Percentiles rank a stretch among this genome's conserved stretches.
Evolutionary conservation across 371 early-diverging fungal genomes (phyloP).

Genomic region (Umbelopsis sp.): DNA sequence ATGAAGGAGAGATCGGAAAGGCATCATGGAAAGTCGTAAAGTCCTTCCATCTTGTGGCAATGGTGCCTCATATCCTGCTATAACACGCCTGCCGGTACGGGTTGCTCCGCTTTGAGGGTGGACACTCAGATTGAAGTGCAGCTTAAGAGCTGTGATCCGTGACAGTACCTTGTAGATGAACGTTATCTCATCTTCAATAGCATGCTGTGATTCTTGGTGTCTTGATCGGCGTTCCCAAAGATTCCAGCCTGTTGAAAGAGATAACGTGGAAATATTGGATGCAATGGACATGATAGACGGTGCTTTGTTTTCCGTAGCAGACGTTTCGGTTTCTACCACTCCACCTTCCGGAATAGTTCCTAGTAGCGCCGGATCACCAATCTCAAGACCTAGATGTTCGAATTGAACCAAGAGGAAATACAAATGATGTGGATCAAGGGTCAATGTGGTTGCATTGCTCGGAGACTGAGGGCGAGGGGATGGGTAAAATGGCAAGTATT

Average conservation of each 20-base stretch:
- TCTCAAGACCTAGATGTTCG: constrained; percentile 61
- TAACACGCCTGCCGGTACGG: constrained; percentile 52
- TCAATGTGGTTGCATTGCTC: constrained; percentile 42
- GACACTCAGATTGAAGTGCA: constrained; percentile 45
- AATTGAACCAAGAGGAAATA: constrained; percentile 65
- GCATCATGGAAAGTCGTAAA: constrained; percentile 38
- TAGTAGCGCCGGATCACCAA: constrained; percentile 44
- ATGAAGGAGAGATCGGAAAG: constrained; percentile 50
- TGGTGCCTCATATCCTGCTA: constrained; percentile 45
- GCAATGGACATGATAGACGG: constrained; percentile 61
- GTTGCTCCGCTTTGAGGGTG: constrained; percentile 40
- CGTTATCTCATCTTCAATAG: constrained; percentile 56
- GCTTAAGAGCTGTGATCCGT: constrained; percentile 52
- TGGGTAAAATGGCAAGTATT: constrained; percentile 54
- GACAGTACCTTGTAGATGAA: constrained; percentile 57
- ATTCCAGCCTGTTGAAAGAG: constrained; percentile 66
- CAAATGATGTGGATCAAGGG: constrained; percentile 62
- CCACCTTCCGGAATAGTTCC: constrained; percentile 35
- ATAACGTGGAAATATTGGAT: constrained; percentile 59
- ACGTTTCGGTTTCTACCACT: constrained; percentile 39
- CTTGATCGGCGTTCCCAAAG: constrained; percentile 52
- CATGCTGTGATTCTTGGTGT: constrained; percentile 29
- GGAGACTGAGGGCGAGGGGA: constrained; percentile 43
- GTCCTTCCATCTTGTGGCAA: constrained; percentile 41
- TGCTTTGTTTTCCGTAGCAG: constrained; percentile 38